Evolutionary conservation across 495 filamentous ascomycete species (phyloP).

Genomic region (Cenococcum geophilum): DNA sequence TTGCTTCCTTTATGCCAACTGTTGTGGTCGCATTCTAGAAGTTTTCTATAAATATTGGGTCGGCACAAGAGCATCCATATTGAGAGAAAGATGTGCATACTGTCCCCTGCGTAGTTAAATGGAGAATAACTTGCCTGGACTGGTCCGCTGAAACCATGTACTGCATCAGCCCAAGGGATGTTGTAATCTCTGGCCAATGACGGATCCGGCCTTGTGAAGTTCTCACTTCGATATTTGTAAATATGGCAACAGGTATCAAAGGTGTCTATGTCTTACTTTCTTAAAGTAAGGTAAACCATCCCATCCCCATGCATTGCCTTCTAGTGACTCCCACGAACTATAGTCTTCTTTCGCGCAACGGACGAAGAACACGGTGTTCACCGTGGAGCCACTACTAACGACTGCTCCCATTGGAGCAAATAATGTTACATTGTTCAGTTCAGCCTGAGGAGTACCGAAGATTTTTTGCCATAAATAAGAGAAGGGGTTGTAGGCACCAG

Average conservation of each 20-base stretch:
- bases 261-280: no score
- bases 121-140: conserved; percentile 16
- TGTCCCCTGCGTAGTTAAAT: conserved; percentile 17
- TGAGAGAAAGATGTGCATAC: conserved; percentile 1
- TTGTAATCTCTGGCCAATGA: conserved; percentile 6
- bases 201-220: no score
- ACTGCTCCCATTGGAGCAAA: conserved; percentile 5
- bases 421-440: background rate
- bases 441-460: conserved; percentile 9
- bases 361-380: background rate
- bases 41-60: conserved; percentile 6
- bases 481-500: conserved; percentile 15
- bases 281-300: no score
- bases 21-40: conserved; percentile 12
- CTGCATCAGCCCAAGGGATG: conserved; percentile 17
- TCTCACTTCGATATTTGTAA: no score
- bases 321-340: no score
- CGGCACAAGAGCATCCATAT: background rate
- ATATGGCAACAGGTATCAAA: no score
- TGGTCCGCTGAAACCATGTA: conserved; percentile 21
- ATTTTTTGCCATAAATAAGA: conserved; percentile 19
- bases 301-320: no score
- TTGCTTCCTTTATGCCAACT: conserved; percentile 5
- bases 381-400: background rate
- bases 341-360: no score